A percentile compares a stretch with the other conserved stretches of the same genome.
phyloP scores from a whole-genome alignment of 208 protist genomes.

The Acanthamoeba triangularis region DNA sequence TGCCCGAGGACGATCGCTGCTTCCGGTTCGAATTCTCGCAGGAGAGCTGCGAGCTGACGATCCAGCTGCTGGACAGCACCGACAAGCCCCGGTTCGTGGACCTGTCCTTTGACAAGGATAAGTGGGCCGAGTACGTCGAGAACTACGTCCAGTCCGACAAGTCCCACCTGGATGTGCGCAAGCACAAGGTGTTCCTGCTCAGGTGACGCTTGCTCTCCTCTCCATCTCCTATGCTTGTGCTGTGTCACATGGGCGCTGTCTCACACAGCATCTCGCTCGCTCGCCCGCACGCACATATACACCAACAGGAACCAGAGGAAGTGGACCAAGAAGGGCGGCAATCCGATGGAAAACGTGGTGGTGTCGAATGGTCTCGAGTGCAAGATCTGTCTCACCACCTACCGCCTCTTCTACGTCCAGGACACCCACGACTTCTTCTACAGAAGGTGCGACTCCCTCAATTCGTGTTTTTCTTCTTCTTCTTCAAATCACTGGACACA shows the following conservation, averaged over 20 bases:
- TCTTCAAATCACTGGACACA: background rate
- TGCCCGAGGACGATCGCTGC: conserved; percentile 76
- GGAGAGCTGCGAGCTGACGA: conserved; percentile 68
- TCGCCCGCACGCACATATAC: background rate
- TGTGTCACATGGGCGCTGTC: background rate
- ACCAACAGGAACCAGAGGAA: conserved; percentile 14
- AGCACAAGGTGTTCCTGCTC: conserved; percentile 73
- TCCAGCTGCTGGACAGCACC: conserved; percentile 81
- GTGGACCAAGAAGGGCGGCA: conserved; percentile 3
- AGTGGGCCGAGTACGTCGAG: conserved; percentile 64
- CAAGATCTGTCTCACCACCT: conserved; percentile 84
- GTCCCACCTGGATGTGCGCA: conserved; percentile 53
- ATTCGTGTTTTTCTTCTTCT: background rate
- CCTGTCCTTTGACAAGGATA: conserved; percentile 76
- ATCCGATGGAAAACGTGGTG: conserved; percentile 71
- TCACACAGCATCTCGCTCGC: background rate
- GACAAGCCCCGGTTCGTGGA: conserved; percentile 69
- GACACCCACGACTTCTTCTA: conserved; percentile 86
- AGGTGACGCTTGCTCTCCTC: conserved; percentile 16
- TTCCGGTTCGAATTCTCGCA: conserved; percentile 11
- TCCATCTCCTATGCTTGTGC: background rate
- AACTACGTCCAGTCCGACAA: conserved; percentile 74
- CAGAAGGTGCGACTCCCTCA: background rate
- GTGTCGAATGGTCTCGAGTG: conserved; percentile 81
- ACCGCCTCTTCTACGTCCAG: conserved; percentile 85